Evolutionary conservation across 108 stramenopile species (phyloP).

Genomic region (Cyclostephanos invisitatus): DNA sequence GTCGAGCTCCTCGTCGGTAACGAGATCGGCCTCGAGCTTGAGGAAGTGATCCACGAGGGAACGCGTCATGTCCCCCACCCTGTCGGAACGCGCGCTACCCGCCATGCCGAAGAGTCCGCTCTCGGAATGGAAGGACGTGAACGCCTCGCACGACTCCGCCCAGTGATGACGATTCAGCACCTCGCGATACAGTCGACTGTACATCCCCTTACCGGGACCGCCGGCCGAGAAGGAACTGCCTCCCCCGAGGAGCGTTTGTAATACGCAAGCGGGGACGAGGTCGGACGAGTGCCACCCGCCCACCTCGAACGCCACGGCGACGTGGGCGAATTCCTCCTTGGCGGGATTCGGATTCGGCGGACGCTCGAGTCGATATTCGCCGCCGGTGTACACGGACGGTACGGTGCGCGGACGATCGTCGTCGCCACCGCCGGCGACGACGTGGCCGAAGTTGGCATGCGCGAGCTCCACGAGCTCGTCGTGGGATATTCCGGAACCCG

Average conservation of each 20-base stretch:
- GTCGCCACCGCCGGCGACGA: constrained; percentile 29
- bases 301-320: constrained; percentile 92
- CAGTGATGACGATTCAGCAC: constrained; percentile 91
- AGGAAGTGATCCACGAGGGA: constrained; percentile 82
- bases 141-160: constrained; percentile 95
- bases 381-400: constrained; percentile 71
- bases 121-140: constrained; percentile 87
- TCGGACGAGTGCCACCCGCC: constrained; percentile 94
- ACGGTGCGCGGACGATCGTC: constrained; percentile 28
- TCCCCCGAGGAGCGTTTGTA: constrained; percentile 96
- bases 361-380: constrained; percentile 49
- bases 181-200: constrained; percentile 94
- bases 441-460: constrained; percentile 74
- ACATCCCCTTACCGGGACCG: constrained; percentile 99
- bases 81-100: constrained; percentile 65
- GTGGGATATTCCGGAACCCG: constrained; percentile 94
- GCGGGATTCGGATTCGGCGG: constrained; percentile 48
- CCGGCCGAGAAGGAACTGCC: constrained; percentile 98
- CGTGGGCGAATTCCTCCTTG: constrained; percentile 80
- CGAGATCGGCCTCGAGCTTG: constrained; percentile 64
- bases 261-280: constrained; percentile 91
- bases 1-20: constrained; percentile 83
- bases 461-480: constrained; percentile 86
- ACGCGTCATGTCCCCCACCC: constrained; percentile 66
- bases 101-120: constrained; percentile 92